These are phyloP conservation scores for Solanum pennellii DNA, from an alignment of 257 asterid genomes.

Conservation along the genomic window DNA sequence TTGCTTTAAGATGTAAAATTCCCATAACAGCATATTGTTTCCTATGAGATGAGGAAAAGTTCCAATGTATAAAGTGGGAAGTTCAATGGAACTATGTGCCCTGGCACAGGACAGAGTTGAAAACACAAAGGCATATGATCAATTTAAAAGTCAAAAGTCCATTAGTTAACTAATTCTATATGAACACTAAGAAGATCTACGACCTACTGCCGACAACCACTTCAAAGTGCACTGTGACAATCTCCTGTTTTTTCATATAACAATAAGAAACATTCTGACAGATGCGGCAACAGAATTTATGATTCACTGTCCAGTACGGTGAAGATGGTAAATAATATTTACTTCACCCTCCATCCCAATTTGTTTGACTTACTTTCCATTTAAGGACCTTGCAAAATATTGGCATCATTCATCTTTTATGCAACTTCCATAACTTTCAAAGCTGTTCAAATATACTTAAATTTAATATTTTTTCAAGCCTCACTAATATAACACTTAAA, in stretches of 20 bases:
- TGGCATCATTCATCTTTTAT: not conserved
- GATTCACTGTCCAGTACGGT: not conserved
- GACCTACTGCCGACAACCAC: not conserved
- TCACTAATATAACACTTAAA: not conserved
- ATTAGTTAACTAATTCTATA: not conserved
- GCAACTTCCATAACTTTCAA: not conserved
- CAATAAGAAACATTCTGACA: not conserved
- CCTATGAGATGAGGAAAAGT: not conserved
- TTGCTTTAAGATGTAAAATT: conserved; percentile 5
- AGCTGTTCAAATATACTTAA: not conserved
- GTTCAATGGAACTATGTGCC: not conserved
- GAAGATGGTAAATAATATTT: not conserved
- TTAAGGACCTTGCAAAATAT: not conserved
- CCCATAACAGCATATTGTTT: conserved; percentile 1
- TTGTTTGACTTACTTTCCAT: not conserved
- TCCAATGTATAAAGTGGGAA: not conserved
- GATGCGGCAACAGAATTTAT: not conserved
- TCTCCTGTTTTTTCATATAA: not conserved
- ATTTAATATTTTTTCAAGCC: not conserved
- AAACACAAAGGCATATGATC: not conserved
- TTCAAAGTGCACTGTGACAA: not conserved
- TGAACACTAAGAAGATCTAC: not conserved
- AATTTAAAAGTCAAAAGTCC: not conserved
- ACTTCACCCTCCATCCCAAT: not conserved
- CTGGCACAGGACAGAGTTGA: not conserved